Base-by-base conservation (phyloP, 1,284 basidiomycete species). In the Bjerkandera adusta region DNA sequence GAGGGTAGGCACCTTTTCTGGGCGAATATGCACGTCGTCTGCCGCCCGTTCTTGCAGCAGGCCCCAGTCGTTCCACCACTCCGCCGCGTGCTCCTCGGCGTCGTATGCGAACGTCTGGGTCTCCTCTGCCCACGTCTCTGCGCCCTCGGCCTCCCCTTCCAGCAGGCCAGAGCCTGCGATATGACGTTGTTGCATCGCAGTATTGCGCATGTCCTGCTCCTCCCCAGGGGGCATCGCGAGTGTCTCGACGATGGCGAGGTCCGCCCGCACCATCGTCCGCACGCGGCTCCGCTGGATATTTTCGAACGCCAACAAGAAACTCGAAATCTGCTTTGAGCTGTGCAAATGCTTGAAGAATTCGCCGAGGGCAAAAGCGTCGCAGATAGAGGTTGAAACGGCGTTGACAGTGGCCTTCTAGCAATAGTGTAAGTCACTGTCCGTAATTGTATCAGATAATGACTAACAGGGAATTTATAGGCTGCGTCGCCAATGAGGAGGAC, bases 401-500 rank as follows among this genome's bases (percentile, higher is more conserved):
- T 56, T 70, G 68, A 36, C 59, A 18, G 21, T 73, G 38, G 54
- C 74, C 65, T 29, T 62, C 65, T 44, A 8, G 58, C n/a, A n/a
- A n/a, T n/a, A n/a, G n/a, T n/a, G n/a, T n/a, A n/a, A n/a, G n/a
- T n/a, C n/a, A n/a, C n/a, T n/a, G n/a, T n/a, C n/a, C n/a, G n/a
- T n/a, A n/a, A n/a, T n/a, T n/a, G n/a, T n/a, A n/a, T n/a, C n/a
- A n/a, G n/a, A n/a, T n/a, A n/a, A n/a, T n/a, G n/a, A n/a, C n/a
- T n/a, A n/a, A 60, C 49, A 61, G 67, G 63, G 42, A 72, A 64
- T 0, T 75, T 68, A 54, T 76, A 75, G 4, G 74, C 74, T 1
- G 75, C 69, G 49, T 77, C 75, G 32, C 76, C 76, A 26, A 78
- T 57, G 5, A 77, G 59, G 15, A 75, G 56, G 15, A 77, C 60